Conservation (phyloP, 139 green algal genomes). For the Yamagishiella unicocca region DNA sequence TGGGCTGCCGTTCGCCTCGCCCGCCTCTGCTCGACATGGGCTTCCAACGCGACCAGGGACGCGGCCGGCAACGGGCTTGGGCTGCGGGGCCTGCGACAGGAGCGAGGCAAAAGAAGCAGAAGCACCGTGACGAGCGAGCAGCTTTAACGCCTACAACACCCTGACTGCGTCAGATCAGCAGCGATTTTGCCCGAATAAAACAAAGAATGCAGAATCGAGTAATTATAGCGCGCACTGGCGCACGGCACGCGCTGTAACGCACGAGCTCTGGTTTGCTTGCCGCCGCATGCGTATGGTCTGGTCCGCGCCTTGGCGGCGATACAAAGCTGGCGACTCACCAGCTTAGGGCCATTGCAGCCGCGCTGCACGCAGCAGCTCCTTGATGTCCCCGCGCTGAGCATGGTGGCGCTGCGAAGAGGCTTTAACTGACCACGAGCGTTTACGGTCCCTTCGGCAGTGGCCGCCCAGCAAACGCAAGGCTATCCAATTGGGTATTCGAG, state of each 20-base stretch:
- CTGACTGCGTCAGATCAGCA: not conserved
- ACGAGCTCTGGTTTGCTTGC: not conserved
- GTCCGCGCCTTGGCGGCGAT: not conserved
- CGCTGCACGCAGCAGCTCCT: slow-evolving; percentile 8
- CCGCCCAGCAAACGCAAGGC: not conserved
- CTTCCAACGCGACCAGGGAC: not conserved
- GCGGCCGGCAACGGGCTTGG: not conserved
- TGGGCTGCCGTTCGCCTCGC: not conserved
- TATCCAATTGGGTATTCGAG: too few relatives aligned
- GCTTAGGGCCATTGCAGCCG: slow-evolving; percentile 16
- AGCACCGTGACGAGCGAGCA: not conserved
- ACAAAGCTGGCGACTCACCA: slow-evolving; percentile 12
- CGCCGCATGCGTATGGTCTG: not conserved
- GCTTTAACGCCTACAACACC: slow-evolving; percentile 11
- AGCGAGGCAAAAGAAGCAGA: not conserved
- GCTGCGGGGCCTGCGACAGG: not conserved
- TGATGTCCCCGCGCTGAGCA: slow-evolving; percentile 19
- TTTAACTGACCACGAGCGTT: not conserved
- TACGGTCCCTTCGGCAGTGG: not conserved
- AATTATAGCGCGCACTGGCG: not conserved
- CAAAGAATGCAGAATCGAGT: not conserved
- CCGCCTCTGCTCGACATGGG: not conserved
- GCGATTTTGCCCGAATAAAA: not conserved
- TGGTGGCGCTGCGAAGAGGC: not conserved
- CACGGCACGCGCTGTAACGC: not conserved